Base-by-base conservation (phyloP, 148 eudicot species). In the Silene latifolia region DNA sequence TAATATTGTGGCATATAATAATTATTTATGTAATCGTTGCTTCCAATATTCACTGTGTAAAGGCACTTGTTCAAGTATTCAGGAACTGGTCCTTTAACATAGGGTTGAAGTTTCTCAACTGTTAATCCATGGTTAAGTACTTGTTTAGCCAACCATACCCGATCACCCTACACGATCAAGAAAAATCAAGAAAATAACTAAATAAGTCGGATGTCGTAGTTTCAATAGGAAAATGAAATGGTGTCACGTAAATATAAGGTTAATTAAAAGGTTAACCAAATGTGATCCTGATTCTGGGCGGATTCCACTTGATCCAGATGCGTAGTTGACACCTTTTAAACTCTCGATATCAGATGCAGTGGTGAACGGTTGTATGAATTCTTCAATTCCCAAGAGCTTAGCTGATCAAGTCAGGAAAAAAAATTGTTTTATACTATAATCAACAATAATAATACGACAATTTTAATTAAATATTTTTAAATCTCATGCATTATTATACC, bases 241-340 rank as follows among this genome's bases (percentile, higher is more conserved):
- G 42, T 35, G 3, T 35, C 42, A 35, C 42, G 3, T 35, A 27
- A 27, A 5, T 35, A 35, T n/a, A 35, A 35, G 29, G n/a, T n/a
- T n/a, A n/a, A 35, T 35, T 35, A 35, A 2, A 35, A 35, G 6
- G 42, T 4, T 47, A 7, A 90, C 92, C 85, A 89, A 57, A 63
- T 83, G 87, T 5, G 68, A 81, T 53, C 91, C 89, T 0, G 92
- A 83, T 81, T 88, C 89, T 1, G 42, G 63, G 44, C 89, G 76
- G 72, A 90, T 87, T 66, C 96, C 92, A 63, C 88, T 89, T 8
- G 87, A 85, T 15, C 87, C 96, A 5, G 94, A 90, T 58, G 90
- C 91, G 63, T 84, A 90, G 76, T 90, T 90, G 6, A 88, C 92
- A 53, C 96, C 96, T 66, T 77, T 72, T 17, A 85, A 74, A 21